phyloP scores from a whole-genome alignment of 768 basidiomycete genomes.

The Trametes gibbosa region DNA sequence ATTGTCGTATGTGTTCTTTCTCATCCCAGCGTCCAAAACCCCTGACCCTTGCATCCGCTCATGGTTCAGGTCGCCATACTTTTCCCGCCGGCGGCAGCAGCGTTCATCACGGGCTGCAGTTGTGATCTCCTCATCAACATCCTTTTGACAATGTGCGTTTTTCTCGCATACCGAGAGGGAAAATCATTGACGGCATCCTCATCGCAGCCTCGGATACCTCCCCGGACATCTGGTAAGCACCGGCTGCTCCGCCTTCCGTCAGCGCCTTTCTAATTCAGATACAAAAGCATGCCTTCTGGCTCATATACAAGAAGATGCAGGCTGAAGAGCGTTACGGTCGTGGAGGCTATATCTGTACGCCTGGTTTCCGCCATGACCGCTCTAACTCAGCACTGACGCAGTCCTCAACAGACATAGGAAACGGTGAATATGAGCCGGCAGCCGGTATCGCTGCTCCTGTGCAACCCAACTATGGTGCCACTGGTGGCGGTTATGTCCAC shows the following conservation, averaged over 20 bases:
- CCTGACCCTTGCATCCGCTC: background rate
- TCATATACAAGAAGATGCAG: slow-evolving; percentile 88
- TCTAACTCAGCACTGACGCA: background rate
- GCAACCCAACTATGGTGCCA: slow-evolving; percentile 30
- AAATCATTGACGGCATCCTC: slow-evolving; percentile 3
- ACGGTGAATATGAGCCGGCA: slow-evolving; percentile 31
- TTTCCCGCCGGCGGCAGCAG: slow-evolving; percentile 80
- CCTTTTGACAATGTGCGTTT: slow-evolving; percentile 64
- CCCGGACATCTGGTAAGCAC: slow-evolving; percentile 54
- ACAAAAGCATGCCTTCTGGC: slow-evolving; percentile 76
- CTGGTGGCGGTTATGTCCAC: slow-evolving; percentile 26
- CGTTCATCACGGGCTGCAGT: slow-evolving; percentile 75
- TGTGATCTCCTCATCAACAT: slow-evolving; percentile 89
- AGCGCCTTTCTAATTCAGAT: background rate
- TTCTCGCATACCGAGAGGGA: no score
- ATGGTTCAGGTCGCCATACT: slow-evolving; percentile 65
- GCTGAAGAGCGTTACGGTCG: slow-evolving; percentile 79
- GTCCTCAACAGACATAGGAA: slow-evolving; percentile 28
- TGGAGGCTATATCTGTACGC: slow-evolving; percentile 76
- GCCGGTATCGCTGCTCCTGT: slow-evolving; percentile 12
- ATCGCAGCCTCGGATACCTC: slow-evolving; percentile 71
- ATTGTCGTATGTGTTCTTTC: slow-evolving; percentile 56
- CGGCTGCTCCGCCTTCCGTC: background rate
- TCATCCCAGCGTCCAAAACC: background rate
- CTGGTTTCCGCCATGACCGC: background rate